Evolutionary conservation across 2,329 filamentous ascomycete genomes (phyloP).

Genomic region (Xylariaceae sp.): DNA sequence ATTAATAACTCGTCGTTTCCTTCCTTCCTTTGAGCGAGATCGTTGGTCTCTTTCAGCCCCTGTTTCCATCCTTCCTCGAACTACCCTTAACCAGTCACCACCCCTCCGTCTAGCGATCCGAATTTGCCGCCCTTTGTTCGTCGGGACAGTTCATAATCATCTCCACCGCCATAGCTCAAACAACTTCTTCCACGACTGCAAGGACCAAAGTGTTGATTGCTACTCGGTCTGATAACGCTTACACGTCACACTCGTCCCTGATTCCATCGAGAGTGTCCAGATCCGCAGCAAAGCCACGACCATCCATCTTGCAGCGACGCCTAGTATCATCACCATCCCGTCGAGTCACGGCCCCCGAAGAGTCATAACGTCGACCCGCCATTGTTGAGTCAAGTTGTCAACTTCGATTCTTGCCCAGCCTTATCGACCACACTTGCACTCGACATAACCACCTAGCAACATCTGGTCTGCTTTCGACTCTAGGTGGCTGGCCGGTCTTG

Average conservation of each 20-base stretch:
- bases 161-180: conserved; percentile 22
- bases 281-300: conserved; percentile 33
- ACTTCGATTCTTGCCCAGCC: conserved; percentile 32
- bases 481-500: conserved; percentile 31
- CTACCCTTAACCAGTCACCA: conserved; percentile 23
- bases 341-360: conserved; percentile 39
- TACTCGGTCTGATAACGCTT: conserved; percentile 27
- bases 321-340: conserved; percentile 24
- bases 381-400: conserved; percentile 38
- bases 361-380: conserved; percentile 52
- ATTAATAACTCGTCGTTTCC: conserved; percentile 29
- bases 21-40: conserved; percentile 35
- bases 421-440: conserved; percentile 44
- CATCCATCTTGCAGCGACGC: conserved; percentile 31
- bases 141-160: conserved; percentile 29
- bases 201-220: conserved; percentile 2
- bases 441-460: conserved; percentile 37
- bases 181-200: conserved; percentile 17
- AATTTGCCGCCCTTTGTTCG: conserved; percentile 29
- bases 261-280: conserved; percentile 34
- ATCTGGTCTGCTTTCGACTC: conserved; percentile 19
- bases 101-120: conserved; percentile 24
- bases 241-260: conserved; percentile 38
- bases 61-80: conserved; percentile 24
- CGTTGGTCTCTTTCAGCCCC: conserved; percentile 31